Base-by-base conservation (phyloP, 139 green algal species). In the Microglena sp. region DNA sequence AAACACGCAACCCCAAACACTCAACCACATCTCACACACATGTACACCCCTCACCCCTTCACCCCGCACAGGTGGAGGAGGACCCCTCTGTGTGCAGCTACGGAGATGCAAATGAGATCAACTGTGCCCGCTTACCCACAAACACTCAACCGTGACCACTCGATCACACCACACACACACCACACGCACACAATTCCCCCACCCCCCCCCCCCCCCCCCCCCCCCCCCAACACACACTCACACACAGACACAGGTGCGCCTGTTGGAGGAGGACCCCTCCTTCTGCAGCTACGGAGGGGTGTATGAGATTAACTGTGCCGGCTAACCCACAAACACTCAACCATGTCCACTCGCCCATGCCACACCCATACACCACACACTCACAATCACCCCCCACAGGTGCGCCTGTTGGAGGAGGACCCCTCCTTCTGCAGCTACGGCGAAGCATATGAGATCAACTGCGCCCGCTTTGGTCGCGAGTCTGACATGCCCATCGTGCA, bases 401-500 rank as follows among this genome's bases (percentile, higher is more conserved):
- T 93, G 43, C 85, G 88, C 1, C 72, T 99, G 54, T 71, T 97
- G 62, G 93, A 97, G 78, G 93, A 99, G 67, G 88, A 97, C 57
- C 71, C 80, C 11, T 84, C 69, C 69, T 87, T 86, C 74, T 85
- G 69, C 64, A 87, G 78, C 1, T 94, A 92, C 64, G 74, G 79
- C 3, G 92, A 97, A 60, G 93, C 89, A 0, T 98, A 97, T 66
- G 92, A 97, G 46, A 80, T 91, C 46, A 89, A 96, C 78, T 99
- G 89, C 71, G 76, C 83, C 5, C 78, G 90, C 32, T 96, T 89
- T 68, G 90, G 89, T 2, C 83, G 88, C 2, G 93, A 98, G 72
- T 54, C 88, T 1, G 93, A 99, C 77, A 64, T 82, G 31, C 85
- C 92, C 55, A 95, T 99, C 68, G 59, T 83, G 36, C 58, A 80